Percentiles rank a stretch among this genome's conserved stretches.
Conservation (phyloP, 192 early-diverging fungal genomes). For the Coemansia aciculifera region DNA sequence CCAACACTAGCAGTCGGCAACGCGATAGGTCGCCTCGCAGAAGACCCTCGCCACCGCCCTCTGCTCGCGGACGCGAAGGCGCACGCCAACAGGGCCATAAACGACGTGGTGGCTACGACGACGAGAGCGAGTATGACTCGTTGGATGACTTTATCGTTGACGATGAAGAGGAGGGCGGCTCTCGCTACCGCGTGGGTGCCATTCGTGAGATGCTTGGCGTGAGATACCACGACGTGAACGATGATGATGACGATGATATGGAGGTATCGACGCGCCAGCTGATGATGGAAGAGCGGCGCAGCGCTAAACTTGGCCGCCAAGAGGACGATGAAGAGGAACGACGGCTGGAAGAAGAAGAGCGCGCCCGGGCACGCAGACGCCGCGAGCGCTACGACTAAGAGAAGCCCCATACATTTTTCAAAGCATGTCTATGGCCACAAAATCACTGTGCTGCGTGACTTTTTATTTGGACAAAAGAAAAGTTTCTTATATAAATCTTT, state of each 20-base stretch:
- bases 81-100: not conserved
- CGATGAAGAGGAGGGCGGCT: conserved; percentile 41
- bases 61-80: not conserved
- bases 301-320: conserved; percentile 37
- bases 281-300: conserved; percentile 49
- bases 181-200: conserved; percentile 34
- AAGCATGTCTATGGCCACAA: not conserved
- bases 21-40: not conserved
- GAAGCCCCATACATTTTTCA: not conserved
- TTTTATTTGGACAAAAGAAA: not conserved
- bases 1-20: not conserved
- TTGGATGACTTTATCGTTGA: conserved; percentile 56
- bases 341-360: conserved; percentile 28
- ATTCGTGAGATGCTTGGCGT: conserved; percentile 50
- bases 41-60: not conserved
- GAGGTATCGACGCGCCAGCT: conserved; percentile 46
- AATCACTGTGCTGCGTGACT: not conserved
- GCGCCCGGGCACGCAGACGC: conserved; percentile 17
- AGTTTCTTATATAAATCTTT: not conserved
- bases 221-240: conserved; percentile 45
- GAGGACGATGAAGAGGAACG: conserved; percentile 51
- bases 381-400: conserved; percentile 7
- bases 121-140: conserved; percentile 49
- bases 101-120: conserved; percentile 13
- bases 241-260: conserved; percentile 52